Base-by-base conservation (phyloP, 495 filamentous ascomycete genomes). In the Penicillium paradoxum region DNA sequence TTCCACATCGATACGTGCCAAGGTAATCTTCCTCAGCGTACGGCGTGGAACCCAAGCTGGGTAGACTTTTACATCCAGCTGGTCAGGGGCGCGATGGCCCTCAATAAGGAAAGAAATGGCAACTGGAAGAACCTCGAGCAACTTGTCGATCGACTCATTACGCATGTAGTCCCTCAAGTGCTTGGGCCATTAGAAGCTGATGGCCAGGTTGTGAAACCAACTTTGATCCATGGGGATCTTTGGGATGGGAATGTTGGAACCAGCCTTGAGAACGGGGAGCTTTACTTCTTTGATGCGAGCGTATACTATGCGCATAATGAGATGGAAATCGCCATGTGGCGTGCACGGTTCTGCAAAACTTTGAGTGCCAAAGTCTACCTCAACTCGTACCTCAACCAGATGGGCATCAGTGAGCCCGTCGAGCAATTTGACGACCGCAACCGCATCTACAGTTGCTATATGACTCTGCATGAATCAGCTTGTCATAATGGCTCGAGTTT, bases 171-270 rank as follows among this genome's bases (percentile, higher is more conserved):
- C 13, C 53, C 53, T 14, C 46, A 19, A 22, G n/a, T 56, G 11
- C 41, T 56, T 3, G 32, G 41, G 1, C 40, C 40, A 1, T 15
- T 56, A 2, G n/a, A 45, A n/a, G 21, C 33, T 5, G 46, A 51
- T 24, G 47, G 47, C 3, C 46, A 33, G 2, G 7, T 6, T 6
- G 24, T 56, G 0, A 46, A 56, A 32, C 53, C 53, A 8, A n/a
- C 9, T 1, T 36, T 56, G 15, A 51, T 56, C 22, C 53, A 56
- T 14, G 53, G 53, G 2, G 40, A 56, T 11, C 22, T 56, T 9
- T 56, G 46, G 53, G 46, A 56, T 9, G 21, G 6, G 7, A 56
- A 56, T 18, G 37, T 51, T 10, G 46, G 46, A 10, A 39, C 41
- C 3, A 15, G 21, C 9, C 37, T 21, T 39, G 17, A 21, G 17